Conservation (phyloP, 2,329 filamentous ascomycete genomes). For the Thelonectria discophora region DNA sequence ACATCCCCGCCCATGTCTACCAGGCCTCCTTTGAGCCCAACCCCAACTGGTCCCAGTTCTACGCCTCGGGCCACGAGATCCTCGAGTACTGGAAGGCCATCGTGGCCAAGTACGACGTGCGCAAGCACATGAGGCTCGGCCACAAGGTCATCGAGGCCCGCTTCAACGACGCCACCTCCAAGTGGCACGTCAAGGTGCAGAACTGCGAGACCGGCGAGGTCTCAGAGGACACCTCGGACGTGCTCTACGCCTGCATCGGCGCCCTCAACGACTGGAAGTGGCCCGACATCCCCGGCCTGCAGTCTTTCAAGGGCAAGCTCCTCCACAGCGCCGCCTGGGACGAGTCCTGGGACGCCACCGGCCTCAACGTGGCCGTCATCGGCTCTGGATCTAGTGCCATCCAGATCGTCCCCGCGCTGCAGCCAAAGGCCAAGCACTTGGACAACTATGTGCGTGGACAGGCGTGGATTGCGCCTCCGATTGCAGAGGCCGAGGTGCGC, state of each 20-base stretch:
- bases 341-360: neutral
- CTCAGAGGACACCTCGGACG: neutral
- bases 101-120: neutral
- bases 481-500: neutral
- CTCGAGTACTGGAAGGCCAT: neutral
- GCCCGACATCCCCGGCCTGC: neutral
- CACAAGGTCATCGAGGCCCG: neutral
- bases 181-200: neutral
- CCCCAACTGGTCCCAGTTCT: conserved; percentile 5
- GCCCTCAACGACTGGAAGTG: conserved; percentile 4
- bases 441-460: neutral
- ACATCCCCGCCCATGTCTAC: conserved; percentile 2
- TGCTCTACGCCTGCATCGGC: conserved; percentile 4
- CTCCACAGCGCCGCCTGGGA: conserved; percentile 1
- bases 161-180: neutral
- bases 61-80: neutral
- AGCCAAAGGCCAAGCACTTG: conserved; percentile 4
- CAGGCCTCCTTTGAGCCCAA: neutral
- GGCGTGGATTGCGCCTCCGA: neutral
- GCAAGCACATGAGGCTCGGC: neutral
- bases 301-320: neutral
- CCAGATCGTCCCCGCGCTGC: neutral
- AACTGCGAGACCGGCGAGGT: neutral
- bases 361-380: neutral
- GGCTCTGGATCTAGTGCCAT: neutral